Evolutionary conservation across 305 asterid species (phyloP), one percentile per base, ranked within the genome.

Genomic region (Plantago rigida): DNA sequence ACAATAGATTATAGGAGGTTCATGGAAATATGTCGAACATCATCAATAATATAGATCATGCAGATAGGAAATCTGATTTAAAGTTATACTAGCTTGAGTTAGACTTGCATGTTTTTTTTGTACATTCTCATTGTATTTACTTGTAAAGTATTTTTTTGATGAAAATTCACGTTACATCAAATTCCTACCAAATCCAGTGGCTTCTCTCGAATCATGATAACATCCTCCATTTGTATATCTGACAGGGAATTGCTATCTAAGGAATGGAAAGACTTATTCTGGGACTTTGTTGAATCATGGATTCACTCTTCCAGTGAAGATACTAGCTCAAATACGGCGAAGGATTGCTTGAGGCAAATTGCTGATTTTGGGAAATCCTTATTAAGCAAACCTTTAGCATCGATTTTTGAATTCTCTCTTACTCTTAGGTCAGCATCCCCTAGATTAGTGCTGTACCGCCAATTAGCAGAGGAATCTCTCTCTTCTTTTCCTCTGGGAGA

Each of bases 341-440:
- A 77, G 78, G 94, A 82, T 72, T 92, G 99, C 69, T 65, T 92
- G 78, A 80, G 73, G 79, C 78, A 77, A 75, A 85, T 92, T 56
- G 71, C 79, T 54, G 73, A 77, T 46, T 72, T 60, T 58, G 97
- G 97, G 79, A 82, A 81, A 75, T 86, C 99, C 59, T 75, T 86
- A 39, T 73, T 92, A 73, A 73, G 75, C 52, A 94, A 84, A 71
- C 80, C 94, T 42, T 79, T 86, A 73, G 85, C 94, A 56, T 78
- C 89, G 19, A 65, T 89, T 45, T 89, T 89, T 79, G 99, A 92
- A 69, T 84, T 92, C 69, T 89, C 97, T 73, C 91, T 89, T 57
- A 83, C 94, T 51, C 96, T 92, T 82, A 87, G 99, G 77, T 87
- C 97, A 64, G 85, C 95, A 50, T 92, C 99, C 45, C 97, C 99